Evolutionary conservation across 148 eudicot species (phyloP).

Genomic region (Talinum fruticosum): DNA sequence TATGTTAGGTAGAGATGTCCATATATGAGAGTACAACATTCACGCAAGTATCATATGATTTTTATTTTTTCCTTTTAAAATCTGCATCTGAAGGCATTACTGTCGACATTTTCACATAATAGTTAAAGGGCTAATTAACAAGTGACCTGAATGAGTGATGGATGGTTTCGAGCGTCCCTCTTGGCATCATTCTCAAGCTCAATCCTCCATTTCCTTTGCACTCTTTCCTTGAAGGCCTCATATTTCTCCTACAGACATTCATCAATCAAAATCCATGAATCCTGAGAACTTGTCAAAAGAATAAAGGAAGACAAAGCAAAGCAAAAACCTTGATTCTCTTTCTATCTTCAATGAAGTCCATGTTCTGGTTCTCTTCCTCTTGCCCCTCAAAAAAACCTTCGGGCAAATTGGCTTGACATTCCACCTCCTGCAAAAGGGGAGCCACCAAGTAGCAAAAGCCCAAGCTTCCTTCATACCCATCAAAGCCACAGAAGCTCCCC

Average conservation of each 20-base stretch:
- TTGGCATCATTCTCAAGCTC: conserved; percentile 18
- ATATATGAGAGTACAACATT: no score
- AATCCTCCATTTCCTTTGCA: conserved; percentile 23
- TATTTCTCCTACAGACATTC: conserved; percentile 41
- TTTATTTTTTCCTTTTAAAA: no score
- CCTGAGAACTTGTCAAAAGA: no score
- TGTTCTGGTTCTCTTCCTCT: conserved; percentile 16
- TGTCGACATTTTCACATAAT: no score
- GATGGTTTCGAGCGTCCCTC: conserved; percentile 22
- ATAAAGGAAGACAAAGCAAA: no score
- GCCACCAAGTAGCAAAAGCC: conserved; percentile 46
- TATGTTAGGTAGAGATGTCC: no score
- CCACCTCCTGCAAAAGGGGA: conserved; percentile 47
- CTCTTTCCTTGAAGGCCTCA: conserved; percentile 37
- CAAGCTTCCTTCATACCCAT: conserved; percentile 45
- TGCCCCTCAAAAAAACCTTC: conserved; percentile 37
- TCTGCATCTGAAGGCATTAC: no score
- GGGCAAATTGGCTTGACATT: conserved; percentile 49
- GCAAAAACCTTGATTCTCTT: conserved; percentile 37
- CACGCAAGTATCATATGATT: no score
- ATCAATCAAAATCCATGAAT: neutral
- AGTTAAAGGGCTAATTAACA: conserved; percentile 9
- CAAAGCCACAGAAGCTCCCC: conserved; percentile 41
- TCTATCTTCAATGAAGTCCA: conserved; percentile 37
- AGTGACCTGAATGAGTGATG: conserved; percentile 33